Conservation (phyloP, 257 asterid genomes). For the Marsdenia floribunda region DNA sequence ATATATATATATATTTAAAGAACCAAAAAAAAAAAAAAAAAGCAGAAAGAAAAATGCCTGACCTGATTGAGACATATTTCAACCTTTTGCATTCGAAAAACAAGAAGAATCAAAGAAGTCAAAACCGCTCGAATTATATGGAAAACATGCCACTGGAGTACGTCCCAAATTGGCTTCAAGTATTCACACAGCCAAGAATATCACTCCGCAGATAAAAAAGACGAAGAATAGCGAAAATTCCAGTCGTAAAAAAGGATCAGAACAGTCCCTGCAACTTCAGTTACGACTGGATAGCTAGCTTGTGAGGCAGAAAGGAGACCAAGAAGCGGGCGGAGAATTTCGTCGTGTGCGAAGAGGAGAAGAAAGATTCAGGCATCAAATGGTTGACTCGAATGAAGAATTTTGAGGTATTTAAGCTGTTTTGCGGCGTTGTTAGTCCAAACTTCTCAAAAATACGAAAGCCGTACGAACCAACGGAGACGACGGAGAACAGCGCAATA, state of each 20-base stretch:
- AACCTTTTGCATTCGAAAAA: slow-evolving; percentile 4
- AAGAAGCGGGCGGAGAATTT: background rate
- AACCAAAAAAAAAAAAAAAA: background rate
- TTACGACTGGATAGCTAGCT: background rate
- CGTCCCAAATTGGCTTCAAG: background rate
- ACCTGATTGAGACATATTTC: slow-evolving; percentile 48
- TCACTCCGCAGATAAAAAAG: background rate
- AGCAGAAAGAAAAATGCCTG: background rate
- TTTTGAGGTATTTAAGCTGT: background rate
- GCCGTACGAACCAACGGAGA: background rate
- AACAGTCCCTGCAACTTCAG: background rate
- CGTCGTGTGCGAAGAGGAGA: background rate
- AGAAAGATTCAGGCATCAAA: background rate
- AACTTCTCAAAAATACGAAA: background rate
- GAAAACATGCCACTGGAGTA: slow-evolving; percentile 6
- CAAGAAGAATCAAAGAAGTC: background rate
- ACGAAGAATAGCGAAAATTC: background rate
- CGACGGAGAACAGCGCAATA: too few relatives aligned
- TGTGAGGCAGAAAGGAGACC: background rate
- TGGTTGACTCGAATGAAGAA: background rate
- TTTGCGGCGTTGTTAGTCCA: background rate
- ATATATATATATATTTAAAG: too few relatives aligned
- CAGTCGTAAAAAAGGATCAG: background rate
- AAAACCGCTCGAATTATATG: slow-evolving; percentile 16
- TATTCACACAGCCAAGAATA: slow-evolving; percentile 3